Conservation (phyloP, 192 early-diverging fungal genomes). For the Borealophlyctis nickersoniae region DNA sequence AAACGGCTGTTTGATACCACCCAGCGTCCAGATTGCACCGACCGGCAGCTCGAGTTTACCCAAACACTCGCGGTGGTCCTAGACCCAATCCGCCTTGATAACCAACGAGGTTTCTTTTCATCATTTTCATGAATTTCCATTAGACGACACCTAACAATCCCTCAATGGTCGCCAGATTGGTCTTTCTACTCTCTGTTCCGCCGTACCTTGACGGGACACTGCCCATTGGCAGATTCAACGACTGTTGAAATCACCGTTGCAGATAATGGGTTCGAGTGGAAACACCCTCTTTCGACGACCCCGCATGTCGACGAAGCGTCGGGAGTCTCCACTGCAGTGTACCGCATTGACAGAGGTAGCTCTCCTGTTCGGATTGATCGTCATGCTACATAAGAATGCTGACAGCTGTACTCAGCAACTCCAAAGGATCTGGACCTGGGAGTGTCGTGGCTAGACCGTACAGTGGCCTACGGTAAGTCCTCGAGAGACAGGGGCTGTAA, state of each 20-base stretch:
- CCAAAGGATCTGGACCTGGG: constrained; percentile 37
- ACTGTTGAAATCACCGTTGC: constrained; percentile 18
- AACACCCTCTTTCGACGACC: background rate
- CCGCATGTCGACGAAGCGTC: no score
- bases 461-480: constrained; percentile 46
- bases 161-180: constrained; percentile 33
- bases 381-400: no score
- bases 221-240: constrained; percentile 47
- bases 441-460: constrained; percentile 47
- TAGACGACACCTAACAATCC: no score
- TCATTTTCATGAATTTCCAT: no score
- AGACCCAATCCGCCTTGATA: constrained; percentile 59
- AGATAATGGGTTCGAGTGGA: background rate
- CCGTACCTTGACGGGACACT: constrained; percentile 37
- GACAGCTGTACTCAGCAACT: constrained; percentile 5
- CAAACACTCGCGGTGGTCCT: constrained; percentile 80
- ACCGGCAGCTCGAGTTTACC: constrained; percentile 54
- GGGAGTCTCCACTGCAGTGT: no score
- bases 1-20: background rate
- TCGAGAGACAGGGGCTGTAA: no score
- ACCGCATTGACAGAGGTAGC: no score
- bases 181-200: constrained; percentile 50
- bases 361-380: no score
- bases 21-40: constrained; percentile 44
- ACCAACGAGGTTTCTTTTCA: constrained; percentile 20